Base-by-base conservation (phyloP, 352 stramenopile species). In the Phytophthora pisi region DNA sequence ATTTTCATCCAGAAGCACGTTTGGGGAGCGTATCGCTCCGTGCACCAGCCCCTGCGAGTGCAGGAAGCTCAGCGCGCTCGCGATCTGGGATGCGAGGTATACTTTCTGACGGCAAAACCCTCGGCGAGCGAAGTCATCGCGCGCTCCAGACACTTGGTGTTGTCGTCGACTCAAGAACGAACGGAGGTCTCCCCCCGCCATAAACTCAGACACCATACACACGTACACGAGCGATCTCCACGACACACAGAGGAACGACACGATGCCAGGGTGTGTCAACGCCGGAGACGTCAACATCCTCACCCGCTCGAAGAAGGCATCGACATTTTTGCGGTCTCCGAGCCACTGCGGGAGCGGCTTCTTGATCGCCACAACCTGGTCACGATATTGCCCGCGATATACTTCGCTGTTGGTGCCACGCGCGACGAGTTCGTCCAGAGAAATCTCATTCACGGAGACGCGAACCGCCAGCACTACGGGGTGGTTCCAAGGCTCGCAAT, bases 391-490 rank as follows among this genome's bases (percentile, higher is more conserved):
- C 1, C 70, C 84, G 3, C 74, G 76, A 71, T 82, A 92, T 18
- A 92, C 82, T 59, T 92, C 84, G 26, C 82, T 84, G 28, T 77
- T 85, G 13, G 67, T 69, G 9, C 80, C 79, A n/a, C 67, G 66
- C 1, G 64, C 63, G 13, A 81, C 47, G 23, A 76, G 67, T 38
- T 69, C 57, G 24, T 72, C 59, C 1, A 81, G 62, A 28, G 50
- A 58, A 47, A 81, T 54, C 7, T 74, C 56, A 57, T 58, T 63
- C 5, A 77, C 46, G 0, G 63, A 64, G 4, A 79, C 13, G 15
- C 74, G 70, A 26, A 59, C 67, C 8, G 59, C 61, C 49, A 58
- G 5, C 15, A 81, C 58, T 7, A 61, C 51, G 2, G 62, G 74
- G 36, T 75, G 68, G 34, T 70, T 64, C 72, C 72, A 79, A 6